Evolutionary conservation across 192 early-diverging fungal species (phyloP), one percentile per base, ranked within the genome.

Genomic region (Coemansia javaensis): DNA sequence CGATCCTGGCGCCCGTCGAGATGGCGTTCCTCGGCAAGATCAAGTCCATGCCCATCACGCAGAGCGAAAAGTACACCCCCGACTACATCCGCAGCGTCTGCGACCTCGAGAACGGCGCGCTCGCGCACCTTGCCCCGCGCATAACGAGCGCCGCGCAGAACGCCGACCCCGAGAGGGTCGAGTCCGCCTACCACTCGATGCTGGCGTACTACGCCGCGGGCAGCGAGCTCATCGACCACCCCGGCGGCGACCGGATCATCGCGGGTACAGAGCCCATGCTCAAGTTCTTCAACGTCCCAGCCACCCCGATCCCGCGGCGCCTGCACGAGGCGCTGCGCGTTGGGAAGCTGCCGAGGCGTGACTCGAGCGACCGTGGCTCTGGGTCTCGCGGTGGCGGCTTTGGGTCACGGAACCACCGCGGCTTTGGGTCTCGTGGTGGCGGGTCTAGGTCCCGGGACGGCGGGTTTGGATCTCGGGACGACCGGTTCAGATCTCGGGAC

Each of bases 1-100:
- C 94, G 17, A 28, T 99, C 33, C 58, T 96, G 16, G 76, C 82
- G 34, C 85, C 88, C 2, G 79, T 85, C 37, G 96, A 99, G 59
- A 74, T 83, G 49, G 39, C 52, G 2, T 96, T 94, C 66, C 56
- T 93, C 46, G 66, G 75, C 25, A 32, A 73, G 25, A 47, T 89
- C 38, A 47, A 58, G 14, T 77, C 81, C 55, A 36, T 89, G 25
- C 83, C 82, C 3, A 53, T 92, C 24, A 55, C 60, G 16, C 39
- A 67, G n/a, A 71, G 77, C 42, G 65, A 77, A 30, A 41, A 60
- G 23, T 61, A 67, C 38, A 66, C 52, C 11, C 17, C 42, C 9
- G 47, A 59, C 24, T 56, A 57, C 34, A 45, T 72, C 16, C 39
- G 61, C 17, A 34, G 30, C 16, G 15, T 68, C 2, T 60, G 40